Evolutionary conservation across 2,329 filamentous ascomycete species (phyloP).

Genomic region (Teratosphaeria viscida): DNA sequence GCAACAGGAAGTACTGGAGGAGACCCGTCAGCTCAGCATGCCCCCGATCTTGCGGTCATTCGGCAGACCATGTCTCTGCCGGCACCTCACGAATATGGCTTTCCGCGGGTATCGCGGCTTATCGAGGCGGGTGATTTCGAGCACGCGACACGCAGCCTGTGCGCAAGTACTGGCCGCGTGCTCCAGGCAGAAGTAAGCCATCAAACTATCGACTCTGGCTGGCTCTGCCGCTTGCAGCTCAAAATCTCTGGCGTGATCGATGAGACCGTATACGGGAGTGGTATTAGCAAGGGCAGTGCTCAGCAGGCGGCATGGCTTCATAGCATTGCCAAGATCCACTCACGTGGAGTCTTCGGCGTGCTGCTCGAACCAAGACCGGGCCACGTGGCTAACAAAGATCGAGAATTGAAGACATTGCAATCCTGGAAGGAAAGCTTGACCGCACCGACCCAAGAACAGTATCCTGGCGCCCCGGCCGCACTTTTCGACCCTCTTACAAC

Average conservation of each 20-base stretch:
- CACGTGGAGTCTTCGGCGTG: conserved; percentile 2
- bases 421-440: conserved; percentile 1
- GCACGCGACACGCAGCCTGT: background rate
- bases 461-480: conserved; percentile 6
- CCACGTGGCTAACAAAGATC: background rate
- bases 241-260: background rate
- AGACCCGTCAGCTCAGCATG: background rate
- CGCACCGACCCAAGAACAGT: conserved; percentile 9
- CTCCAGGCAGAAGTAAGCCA: background rate
- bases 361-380: background rate
- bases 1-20: background rate
- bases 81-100: background rate
- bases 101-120: background rate
- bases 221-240: background rate
- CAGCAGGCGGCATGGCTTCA: conserved; percentile 10
- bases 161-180: background rate
- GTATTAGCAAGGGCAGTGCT: conserved; percentile 4
- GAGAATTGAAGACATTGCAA: conserved; percentile 1
- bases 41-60: background rate
- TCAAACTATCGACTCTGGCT: background rate
- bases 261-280: conserved; percentile 2
- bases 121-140: background rate
- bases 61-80: conserved; percentile 1
- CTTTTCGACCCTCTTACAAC: conserved; percentile 7
- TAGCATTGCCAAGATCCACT: conserved; percentile 8